Evolutionary conservation across 1,284 basidiomycete species (phyloP).

Genomic region (Ustilago trichophora): DNA sequence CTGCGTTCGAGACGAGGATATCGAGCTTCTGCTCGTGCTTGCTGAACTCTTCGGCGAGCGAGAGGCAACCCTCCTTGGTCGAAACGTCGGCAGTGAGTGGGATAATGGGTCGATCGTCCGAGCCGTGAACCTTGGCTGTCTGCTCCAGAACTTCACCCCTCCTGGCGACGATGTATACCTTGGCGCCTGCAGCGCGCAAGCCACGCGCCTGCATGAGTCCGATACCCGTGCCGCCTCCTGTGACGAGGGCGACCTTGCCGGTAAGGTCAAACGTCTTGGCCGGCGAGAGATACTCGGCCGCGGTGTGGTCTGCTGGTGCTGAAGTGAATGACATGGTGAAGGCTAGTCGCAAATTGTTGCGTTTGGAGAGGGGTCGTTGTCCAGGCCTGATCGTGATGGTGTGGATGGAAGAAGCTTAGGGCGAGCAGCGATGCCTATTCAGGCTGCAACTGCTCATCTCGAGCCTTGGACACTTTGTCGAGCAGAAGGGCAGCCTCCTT

Average conservation of each 20-base stretch:
- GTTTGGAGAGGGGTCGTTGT: too few species aligned
- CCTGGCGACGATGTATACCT: slow-evolving; percentile 73
- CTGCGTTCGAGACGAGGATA: slow-evolving; percentile 51
- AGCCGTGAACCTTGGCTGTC: slow-evolving; percentile 38
- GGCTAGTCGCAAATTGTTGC: too few species aligned
- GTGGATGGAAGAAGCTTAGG: too few species aligned
- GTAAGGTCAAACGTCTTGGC: slow-evolving; percentile 38
- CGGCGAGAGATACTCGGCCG: slow-evolving; percentile 17
- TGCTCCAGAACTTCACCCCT: slow-evolving; percentile 45
- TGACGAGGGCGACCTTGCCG: slow-evolving; percentile 74
- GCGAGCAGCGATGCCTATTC: too few species aligned
- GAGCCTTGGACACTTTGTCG: too few species aligned
- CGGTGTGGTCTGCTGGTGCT: slow-evolving; percentile 24
- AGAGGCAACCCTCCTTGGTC: slow-evolving; percentile 39
- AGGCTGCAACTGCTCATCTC: too few species aligned
- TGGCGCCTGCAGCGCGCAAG: slow-evolving; percentile 79
- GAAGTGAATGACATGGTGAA: slow-evolving; percentile 24
- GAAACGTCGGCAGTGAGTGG: slow-evolving; percentile 42
- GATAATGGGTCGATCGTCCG: slow-evolving; percentile 27
- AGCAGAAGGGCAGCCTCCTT: too few species aligned
- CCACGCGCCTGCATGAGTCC: slow-evolving; percentile 77
- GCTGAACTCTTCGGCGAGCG: slow-evolving; percentile 33
- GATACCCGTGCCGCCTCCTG: slow-evolving; percentile 83
- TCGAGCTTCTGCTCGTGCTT: slow-evolving; percentile 46
- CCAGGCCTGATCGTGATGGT: too few species aligned